Percentiles rank a stretch among this genome's conserved stretches.
phyloP scores from a whole-genome alignment of 2,329 filamentous ascomycete species.

The Colletotrichum sp. region DNA sequence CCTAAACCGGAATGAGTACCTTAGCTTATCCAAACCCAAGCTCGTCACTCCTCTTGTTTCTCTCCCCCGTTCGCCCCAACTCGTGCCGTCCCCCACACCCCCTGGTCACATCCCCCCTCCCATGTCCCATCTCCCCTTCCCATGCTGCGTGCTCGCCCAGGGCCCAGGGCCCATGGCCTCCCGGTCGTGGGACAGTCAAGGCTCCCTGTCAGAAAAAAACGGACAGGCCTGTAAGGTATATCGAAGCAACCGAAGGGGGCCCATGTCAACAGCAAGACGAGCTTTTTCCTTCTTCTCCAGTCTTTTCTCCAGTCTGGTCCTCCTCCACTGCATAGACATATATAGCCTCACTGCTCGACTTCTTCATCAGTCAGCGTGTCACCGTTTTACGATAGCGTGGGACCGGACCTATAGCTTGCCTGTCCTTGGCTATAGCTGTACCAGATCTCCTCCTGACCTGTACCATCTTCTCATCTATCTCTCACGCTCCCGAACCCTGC shows the following conservation, averaged over 20 bases:
- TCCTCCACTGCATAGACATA: conserved; percentile 23
- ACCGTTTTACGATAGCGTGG: conserved; percentile 19
- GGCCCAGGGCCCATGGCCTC: conserved; percentile 13
- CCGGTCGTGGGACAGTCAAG: conserved; percentile 14
- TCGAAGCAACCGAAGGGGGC: conserved; percentile 11
- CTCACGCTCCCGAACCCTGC: conserved; percentile 15
- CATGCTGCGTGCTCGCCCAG: conserved; percentile 27
- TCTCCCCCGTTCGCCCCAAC: conserved; percentile 16
- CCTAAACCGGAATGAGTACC: not conserved
- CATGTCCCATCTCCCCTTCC: conserved; percentile 30
- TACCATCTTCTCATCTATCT: conserved; percentile 13
- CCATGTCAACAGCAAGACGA: conserved; percentile 15
- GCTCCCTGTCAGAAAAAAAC: conserved; percentile 22
- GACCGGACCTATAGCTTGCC: conserved; percentile 17
- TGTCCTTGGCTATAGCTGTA: conserved; percentile 23
- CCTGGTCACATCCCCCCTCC: conserved; percentile 23
- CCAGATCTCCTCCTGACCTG: conserved; percentile 21
- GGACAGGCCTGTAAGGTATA: conserved; percentile 12
- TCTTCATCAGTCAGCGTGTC: conserved; percentile 10
- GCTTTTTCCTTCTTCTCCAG: conserved; percentile 15
- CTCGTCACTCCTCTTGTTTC: conserved; percentile 4
- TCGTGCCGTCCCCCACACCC: conserved; percentile 13
- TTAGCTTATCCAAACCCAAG: not conserved
- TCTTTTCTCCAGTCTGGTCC: conserved; percentile 11
- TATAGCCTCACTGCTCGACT: conserved; percentile 26